Evolutionary conservation across 2,329 filamentous ascomycete genomes (phyloP), one percentile per base, ranked within the genome.

Genomic region (Pseudogymnoascus sp.): DNA sequence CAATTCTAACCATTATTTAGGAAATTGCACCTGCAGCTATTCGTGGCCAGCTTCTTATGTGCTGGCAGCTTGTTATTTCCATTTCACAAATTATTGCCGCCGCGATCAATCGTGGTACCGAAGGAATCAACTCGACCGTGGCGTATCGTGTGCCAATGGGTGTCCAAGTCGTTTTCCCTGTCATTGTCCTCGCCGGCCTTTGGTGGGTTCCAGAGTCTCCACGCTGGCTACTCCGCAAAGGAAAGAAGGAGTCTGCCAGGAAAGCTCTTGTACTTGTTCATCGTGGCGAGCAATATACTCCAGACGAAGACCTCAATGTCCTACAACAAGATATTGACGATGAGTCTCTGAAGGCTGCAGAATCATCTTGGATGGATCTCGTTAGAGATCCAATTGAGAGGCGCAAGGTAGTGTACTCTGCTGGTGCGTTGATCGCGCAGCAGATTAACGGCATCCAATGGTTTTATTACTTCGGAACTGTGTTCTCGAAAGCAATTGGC

Each of bases 361-460:
- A 74, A 36, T 74, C 76, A 0, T 71, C 71, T 5, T 81, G 78
- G 79, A 56, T 64, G 10, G 71, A 74, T 4, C 72, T 80, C 1
- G 14, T 80, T 63, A 73, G 67, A 0, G 78, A 81, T 42, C 78
- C 78, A 0, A 71, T 80, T 36, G 79, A 81, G 69, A 72, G 78
- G 14, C 74, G 78, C 31, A 82, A 81, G 68, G 70, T 80, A 11
- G 70, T 81, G 21, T 80, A 75, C 68, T 74, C 74, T 14, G 75
- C 74, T 6, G 79, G 78, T 10, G 78, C 77, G 21, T 70, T 81
- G 64, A 72, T 78, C 40, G 76, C 78, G 2, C 78, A 81, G 67
- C 78, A 81, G 70, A 78, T 81, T 70, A 78, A 78, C 71, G 78
- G 79, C 18, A 80, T 81, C 61, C 76, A 78, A 59, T 81, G 75